These are phyloP conservation scores for Carex arenaria DNA, from an alignment of 202 grass and related monocot species.

Conservation along the genomic window DNA sequence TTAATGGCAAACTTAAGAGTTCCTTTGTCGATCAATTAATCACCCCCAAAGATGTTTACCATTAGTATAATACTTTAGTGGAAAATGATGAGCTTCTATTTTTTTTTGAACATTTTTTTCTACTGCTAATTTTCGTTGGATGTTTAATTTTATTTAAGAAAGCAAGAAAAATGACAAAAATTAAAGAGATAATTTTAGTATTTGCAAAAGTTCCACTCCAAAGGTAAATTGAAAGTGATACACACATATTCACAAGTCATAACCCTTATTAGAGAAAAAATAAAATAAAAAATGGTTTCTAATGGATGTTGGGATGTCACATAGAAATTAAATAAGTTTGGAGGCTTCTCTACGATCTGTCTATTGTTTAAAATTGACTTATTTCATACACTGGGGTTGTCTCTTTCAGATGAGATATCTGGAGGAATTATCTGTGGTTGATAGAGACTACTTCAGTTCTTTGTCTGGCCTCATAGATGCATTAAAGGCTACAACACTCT, in stretches of 20 bases:
- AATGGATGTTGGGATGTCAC: background rate
- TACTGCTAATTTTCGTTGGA: background rate
- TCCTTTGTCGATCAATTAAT: conserved; percentile 9
- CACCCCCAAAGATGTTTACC: background rate
- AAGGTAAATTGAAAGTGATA: background rate
- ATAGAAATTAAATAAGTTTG: background rate
- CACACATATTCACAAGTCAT: background rate
- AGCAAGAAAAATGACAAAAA: background rate
- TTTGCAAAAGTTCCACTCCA: background rate
- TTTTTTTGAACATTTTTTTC: background rate
- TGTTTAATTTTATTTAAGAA: background rate
- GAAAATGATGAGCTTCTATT: background rate
- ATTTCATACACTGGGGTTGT: conserved; percentile 7
- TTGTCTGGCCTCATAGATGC: conserved; percentile 45
- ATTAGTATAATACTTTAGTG: background rate
- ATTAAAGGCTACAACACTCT: conserved; percentile 38
- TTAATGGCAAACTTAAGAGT: conserved; percentile 23
- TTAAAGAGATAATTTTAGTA: background rate
- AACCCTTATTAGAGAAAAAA: too few species aligned
- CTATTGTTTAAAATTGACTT: conserved; percentile 22
- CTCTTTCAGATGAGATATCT: conserved; percentile 52
- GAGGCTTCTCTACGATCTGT: background rate
- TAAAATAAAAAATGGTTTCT: background rate
- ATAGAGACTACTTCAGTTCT: conserved; percentile 38
- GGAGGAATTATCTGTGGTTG: conserved; percentile 53